These are phyloP conservation scores for Neurospora sp. DNA, from an alignment of 495 filamentous ascomycete genomes.

Conservation along the genomic window DNA sequence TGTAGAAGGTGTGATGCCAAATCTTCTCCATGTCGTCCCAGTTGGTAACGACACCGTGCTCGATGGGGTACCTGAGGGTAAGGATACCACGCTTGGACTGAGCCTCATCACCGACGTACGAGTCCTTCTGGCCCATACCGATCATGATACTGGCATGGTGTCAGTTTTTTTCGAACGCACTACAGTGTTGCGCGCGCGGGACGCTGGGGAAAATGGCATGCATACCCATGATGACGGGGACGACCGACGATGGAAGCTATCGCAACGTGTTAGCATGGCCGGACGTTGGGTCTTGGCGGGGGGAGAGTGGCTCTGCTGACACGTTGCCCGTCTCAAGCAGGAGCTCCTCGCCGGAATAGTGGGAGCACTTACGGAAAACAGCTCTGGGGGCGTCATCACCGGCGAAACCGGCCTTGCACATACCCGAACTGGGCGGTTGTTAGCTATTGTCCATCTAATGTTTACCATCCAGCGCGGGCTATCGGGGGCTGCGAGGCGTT, in stretches of 20 bases:
- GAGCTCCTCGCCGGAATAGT: conserved; percentile 17
- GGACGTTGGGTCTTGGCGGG: background rate
- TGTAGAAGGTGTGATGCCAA: conserved; percentile 99
- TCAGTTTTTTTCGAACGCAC: conserved; percentile 8
- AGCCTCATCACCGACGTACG: conserved; percentile 98
- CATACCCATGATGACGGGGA: conserved; percentile 99
- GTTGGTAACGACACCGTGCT: conserved; percentile 99
- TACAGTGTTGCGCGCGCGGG: background rate
- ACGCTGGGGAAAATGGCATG: conserved; percentile 5
- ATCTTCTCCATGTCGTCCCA: conserved; percentile 99
- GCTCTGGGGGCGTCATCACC: conserved; percentile 99
- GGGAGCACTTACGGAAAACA: conserved; percentile 92
- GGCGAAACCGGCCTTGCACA: conserved; percentile 99
- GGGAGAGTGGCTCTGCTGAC: conserved; percentile 2
- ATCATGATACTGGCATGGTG: conserved; percentile 84
- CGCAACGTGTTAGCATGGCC: conserved; percentile 13
- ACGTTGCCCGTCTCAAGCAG: background rate
- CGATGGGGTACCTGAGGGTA: conserved; percentile 96
- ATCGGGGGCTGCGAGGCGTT: conserved; percentile 1
- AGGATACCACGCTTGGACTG: conserved; percentile 99
- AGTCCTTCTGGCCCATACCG: conserved; percentile 99
- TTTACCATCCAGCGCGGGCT: background rate
- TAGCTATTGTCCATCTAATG: conserved; percentile 28
- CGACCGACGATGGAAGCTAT: conserved; percentile 97
- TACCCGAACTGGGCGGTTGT: conserved; percentile 77